Evolutionary conservation across 371 early-diverging fungal genomes (phyloP), one percentile per base, ranked within the genome.

Genomic region (Mortierella sp.): DNA sequence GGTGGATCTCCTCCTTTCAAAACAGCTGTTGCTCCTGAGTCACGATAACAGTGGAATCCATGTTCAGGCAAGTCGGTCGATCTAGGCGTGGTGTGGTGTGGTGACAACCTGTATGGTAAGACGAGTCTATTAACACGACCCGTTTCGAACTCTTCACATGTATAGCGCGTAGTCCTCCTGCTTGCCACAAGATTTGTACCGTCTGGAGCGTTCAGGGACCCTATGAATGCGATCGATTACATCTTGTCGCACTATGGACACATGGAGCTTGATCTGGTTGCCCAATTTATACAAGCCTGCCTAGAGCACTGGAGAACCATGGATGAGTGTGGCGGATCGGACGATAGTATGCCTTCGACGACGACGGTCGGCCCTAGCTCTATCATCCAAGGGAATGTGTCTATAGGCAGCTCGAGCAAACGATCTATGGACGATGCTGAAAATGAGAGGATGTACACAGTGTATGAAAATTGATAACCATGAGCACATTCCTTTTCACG

Each of bases 31-130:
- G 18, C 19, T 55, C 1, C 24, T 74, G 16, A 63, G 45, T n/a
- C 54, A 60, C 0, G 74, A 74, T 43, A 60, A 47, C n/a, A 68
- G 64, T 24, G 74, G 74, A 2, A 51, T 18, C 18, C 53, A 48
- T n/a, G 56, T 68, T 14, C 74, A 74, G 61, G 74, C 60, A 38
- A 3, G 59, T 14, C 10, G 14, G n/a, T 24, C 2, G 18, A 27
- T 5, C 1, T 19, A 26, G 34, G 34, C 34, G 34, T 34, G n/a
- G n/a, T n/a, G n/a, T n/a, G n/a, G n/a, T n/a, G 4, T 34, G 10
- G 34, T 34, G 34, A 34, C 34, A 34, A n/a, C n/a, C 34, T 34
- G 34, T 10, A 34, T 34, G 34, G 34, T 7, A 34, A 4, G 10
- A 34, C 34, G 7, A 34, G 34, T 10, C 34, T 7, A 34, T 10